Evolutionary conservation across 805 yeast genomes (phyloP).

Genomic region (Komagataella ulmi): DNA sequence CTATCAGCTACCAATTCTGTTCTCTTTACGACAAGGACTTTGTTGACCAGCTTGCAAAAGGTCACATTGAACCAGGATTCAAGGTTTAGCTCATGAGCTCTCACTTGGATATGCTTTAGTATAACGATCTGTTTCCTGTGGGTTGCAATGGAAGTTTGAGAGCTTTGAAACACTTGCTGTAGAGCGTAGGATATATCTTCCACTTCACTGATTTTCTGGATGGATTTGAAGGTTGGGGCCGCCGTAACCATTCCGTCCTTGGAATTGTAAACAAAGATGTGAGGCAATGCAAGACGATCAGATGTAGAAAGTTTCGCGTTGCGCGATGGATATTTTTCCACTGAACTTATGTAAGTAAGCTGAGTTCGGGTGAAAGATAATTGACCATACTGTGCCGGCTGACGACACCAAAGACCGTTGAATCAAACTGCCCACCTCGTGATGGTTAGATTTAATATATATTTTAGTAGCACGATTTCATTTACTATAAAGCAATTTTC

Average conservation of each 20-base stretch:
- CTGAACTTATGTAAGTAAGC: neutral
- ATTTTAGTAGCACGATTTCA: too few species aligned
- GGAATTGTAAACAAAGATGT: neutral
- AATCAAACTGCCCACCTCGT: too few species aligned
- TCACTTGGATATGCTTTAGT: slow-evolving; percentile 41
- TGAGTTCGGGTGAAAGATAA: neutral
- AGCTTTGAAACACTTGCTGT: slow-evolving; percentile 66
- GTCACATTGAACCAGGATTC: slow-evolving; percentile 46
- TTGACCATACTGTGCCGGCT: too few species aligned
- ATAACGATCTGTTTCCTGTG: slow-evolving; percentile 64
- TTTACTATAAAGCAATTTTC: too few species aligned
- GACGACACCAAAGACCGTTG: too few species aligned
- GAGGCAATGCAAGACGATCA: neutral
- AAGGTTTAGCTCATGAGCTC: slow-evolving; percentile 35
- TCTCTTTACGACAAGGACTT: slow-evolving; percentile 53
- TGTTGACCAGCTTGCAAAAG: slow-evolving; percentile 51
- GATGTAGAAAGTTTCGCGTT: neutral
- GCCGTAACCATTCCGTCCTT: neutral
- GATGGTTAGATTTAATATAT: too few species aligned
- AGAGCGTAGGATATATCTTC: slow-evolving; percentile 32
- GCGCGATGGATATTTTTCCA: neutral
- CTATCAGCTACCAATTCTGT: slow-evolving; percentile 65
- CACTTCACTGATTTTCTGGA: slow-evolving; percentile 10
- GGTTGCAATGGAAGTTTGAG: slow-evolving; percentile 60
- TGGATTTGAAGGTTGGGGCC: neutral